Conservation (phyloP, 108 stramenopile genomes). For the Nitzschia sp. region DNA sequence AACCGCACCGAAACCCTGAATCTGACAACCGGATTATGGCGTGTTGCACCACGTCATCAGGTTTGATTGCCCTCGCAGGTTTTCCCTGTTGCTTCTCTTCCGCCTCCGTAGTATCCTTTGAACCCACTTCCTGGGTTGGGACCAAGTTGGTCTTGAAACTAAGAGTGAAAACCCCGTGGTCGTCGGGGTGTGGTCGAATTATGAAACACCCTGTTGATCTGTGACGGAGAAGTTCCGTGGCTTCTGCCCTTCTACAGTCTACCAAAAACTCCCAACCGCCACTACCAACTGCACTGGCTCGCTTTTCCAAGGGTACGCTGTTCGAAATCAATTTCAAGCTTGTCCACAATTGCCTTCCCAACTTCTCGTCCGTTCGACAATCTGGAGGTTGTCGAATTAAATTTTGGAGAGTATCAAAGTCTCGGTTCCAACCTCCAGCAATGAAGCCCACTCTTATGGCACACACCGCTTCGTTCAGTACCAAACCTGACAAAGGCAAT, state of each 20-base stretch:
- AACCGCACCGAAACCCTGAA: constrained; percentile 86
- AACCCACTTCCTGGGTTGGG: constrained; percentile 39
- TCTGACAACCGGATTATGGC: constrained; percentile 84
- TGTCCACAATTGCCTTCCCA: constrained; percentile 71
- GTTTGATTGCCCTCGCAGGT: constrained; percentile 41
- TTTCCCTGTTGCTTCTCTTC: constrained; percentile 14
- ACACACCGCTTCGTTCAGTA: constrained; percentile 68
- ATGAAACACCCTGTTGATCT: constrained; percentile 70
- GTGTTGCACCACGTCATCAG: constrained; percentile 85
- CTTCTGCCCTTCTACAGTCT: constrained; percentile 77
- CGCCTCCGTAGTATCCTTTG: neutral
- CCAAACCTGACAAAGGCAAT: constrained; percentile 58
- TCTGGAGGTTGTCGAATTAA: constrained; percentile 76
- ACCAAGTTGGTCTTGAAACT: constrained; percentile 85
- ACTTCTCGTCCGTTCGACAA: constrained; percentile 63
- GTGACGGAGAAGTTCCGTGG: constrained; percentile 74
- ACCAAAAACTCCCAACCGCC: constrained; percentile 92
- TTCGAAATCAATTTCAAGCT: constrained; percentile 73
- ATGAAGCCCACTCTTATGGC: constrained; percentile 70
- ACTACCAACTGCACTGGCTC: constrained; percentile 34
- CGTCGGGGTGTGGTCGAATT: constrained; percentile 80
- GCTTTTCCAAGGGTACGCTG: constrained; percentile 20
- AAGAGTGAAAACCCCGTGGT: constrained; percentile 85
- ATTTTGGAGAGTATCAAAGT: constrained; percentile 63
- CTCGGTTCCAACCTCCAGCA: constrained; percentile 63